Conservation (phyloP, 306 rosid species). For the Acmispon strigosus region DNA sequence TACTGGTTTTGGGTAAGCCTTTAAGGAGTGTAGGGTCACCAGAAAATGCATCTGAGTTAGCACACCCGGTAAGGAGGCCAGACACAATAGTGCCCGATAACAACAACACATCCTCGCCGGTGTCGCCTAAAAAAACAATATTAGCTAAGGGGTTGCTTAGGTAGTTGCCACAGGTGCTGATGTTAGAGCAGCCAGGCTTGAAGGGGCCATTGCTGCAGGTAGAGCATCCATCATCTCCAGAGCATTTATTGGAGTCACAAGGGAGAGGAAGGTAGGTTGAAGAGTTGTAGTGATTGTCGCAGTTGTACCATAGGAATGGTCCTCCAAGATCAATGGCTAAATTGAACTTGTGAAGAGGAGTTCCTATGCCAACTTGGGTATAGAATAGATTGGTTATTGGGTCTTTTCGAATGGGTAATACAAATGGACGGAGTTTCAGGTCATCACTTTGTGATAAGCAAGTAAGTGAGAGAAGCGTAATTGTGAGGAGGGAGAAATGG, state of each 20-base stretch:
- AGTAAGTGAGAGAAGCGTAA: no score
- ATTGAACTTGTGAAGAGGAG: no score
- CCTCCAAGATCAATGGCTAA: no score
- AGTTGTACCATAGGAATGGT: no score
- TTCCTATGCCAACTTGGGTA: no score
- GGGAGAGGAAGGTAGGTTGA: slow-evolving; percentile 1
- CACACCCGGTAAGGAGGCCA: no score
- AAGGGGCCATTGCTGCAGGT: background rate
- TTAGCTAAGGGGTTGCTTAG: background rate
- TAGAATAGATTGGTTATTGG: no score
- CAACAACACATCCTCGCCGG: slow-evolving; percentile 1
- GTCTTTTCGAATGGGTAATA: no score
- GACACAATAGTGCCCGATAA: background rate
- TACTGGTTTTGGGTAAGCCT: background rate
- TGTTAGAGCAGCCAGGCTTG: slow-evolving; percentile 23
- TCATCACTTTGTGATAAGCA: no score
- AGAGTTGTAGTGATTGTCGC: background rate
- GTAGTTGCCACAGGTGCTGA: slow-evolving; percentile 5
- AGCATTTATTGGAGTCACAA: slow-evolving; percentile 14
- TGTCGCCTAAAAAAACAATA: background rate
- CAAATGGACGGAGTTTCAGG: no score
- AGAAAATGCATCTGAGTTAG: background rate
- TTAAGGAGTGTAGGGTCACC: background rate
- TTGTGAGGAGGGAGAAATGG: no score
- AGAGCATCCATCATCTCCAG: background rate